These are phyloP conservation scores for Shiraia bambusicola DNA, from an alignment of 2,329 filamentous ascomycete genomes.

Conservation along the genomic window DNA sequence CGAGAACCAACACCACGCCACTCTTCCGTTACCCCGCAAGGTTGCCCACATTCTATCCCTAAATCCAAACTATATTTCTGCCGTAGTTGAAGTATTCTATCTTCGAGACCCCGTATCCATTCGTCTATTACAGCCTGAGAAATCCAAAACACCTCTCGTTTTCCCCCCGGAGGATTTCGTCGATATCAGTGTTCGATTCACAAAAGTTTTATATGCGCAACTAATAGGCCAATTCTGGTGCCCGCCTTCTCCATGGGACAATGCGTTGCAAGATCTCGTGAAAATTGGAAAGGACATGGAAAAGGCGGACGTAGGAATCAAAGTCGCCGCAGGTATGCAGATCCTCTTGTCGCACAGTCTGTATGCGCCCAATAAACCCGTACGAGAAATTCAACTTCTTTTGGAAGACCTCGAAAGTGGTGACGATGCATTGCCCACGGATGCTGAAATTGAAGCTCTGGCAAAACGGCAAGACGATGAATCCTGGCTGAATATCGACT, in stretches of 20 bases:
- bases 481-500: conserved; percentile 89
- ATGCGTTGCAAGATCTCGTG: conserved; percentile 39
- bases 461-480: conserved; percentile 75
- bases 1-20: conserved; percentile 73
- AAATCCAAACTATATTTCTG: conserved; percentile 73
- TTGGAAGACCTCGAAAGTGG: conserved; percentile 75
- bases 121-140: conserved; percentile 62
- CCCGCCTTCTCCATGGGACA: conserved; percentile 60
- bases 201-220: conserved; percentile 87
- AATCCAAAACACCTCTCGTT: conserved; percentile 52
- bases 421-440: conserved; percentile 68
- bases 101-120: conserved; percentile 78
- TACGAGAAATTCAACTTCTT: conserved; percentile 74
- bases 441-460: conserved; percentile 75
- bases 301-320: conserved; percentile 75
- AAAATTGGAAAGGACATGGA: conserved; percentile 38
- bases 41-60: conserved; percentile 77
- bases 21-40: conserved; percentile 75
- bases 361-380: conserved; percentile 66
- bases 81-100: conserved; percentile 90
- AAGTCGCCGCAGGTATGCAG: conserved; percentile 85
- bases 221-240: conserved; percentile 81
- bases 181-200: conserved; percentile 76
- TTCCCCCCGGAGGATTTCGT: conserved; percentile 82
- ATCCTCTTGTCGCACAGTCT: conserved; percentile 73